Evolutionary conservation across 2,329 filamentous ascomycete species (phyloP), one percentile per base, ranked within the genome.

Genomic region (Trichophaea hybrida): DNA sequence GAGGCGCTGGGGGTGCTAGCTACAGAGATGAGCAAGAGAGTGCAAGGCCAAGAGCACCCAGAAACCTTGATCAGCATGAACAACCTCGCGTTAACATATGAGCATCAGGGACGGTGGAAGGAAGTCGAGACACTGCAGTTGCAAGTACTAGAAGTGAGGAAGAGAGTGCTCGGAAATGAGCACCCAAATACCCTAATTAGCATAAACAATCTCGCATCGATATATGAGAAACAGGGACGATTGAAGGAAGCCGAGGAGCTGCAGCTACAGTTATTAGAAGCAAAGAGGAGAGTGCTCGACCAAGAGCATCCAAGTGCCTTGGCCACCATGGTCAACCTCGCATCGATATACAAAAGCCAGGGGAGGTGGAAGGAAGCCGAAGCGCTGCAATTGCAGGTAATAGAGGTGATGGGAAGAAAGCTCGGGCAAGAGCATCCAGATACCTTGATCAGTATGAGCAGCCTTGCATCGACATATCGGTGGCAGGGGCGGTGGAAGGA

Each of bases 151-250:
- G 44, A 62, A 15, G 40, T 24, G 31, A 24, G 37, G 2, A 60
- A 56, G 49, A 56, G 7, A 31, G 46, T 57, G 10, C 38, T 48
- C 2, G 60, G 57, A 7, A 15, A 13, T 6, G 58, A 62, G 10
- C 44, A 60, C 46, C 53, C 44, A 7, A 17, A 60, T 33, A 60
- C 60, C 12, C 35, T 60, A 33, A 33, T 46, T 4, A 57, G 38
- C 40, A 53, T 57, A 43, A 48, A 56, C 43, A 59, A 52, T n/a
- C 37, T 61, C 33, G 60, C 60, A 52, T 55, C 31, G n/a, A 50
- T 17, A 33, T 34, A 52, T 24, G 17, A 13, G 6, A 52, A 58
- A 4, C 55, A 53, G 48, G 38, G 43, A 12, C 38, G 40, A 38
- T 35, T 40, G 44, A 35, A 35, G 46, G 46, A 50, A 17, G 46